Base-by-base conservation (phyloP, 78 protist genomes). In the Monosiga brevicollis region DNA sequence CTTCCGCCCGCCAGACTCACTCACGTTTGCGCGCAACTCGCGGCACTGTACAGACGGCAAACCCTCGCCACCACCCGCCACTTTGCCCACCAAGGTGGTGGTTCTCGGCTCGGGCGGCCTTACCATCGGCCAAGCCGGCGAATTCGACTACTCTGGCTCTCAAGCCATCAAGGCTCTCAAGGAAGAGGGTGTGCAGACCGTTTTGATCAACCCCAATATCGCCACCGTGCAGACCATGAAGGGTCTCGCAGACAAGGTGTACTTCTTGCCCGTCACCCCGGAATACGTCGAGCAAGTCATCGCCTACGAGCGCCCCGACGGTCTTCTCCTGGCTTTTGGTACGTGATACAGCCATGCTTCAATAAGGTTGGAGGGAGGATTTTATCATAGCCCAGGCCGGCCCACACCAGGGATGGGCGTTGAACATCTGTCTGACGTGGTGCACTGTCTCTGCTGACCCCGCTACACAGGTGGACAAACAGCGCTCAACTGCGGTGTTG, bases 91-190 rank as follows among this genome's bases (percentile, higher is more conserved):
- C 43, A 81, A 81, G 76, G 85, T 86, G 75, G 90, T 96, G 73
- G 78, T 96, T 29, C 89, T 96, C 70, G 98, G 98, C 80, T 86
- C 93, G 11, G 98, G 98, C 71, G 99, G 99, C 73, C 91, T 97
- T 3, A 87, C 96, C 76, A 95, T 97, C 83, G 98, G 98, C 29
- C 99, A 97, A 91, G 99, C 99, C 29, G 99, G 99, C 70, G 99
- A 97, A 90, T 97, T 97, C 79, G 99, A 97, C 90, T 97, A 97
- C 89, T 92, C 96, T 0, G 98, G 82, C 37, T 78, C 82, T 40
- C 82, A 86, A 72, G 90, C 91, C 32, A 94, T 97, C 90, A 97
- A 97, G 86, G 95, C 97, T 20, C 90, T 97, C 76, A 91, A 94
- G 90, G 96, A 97, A 85, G 98, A 94, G 84, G 94, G 94, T 74